phyloP scores from a whole-genome alignment of 768 basidiomycete species.

The Pisolithus marmoratus region DNA sequence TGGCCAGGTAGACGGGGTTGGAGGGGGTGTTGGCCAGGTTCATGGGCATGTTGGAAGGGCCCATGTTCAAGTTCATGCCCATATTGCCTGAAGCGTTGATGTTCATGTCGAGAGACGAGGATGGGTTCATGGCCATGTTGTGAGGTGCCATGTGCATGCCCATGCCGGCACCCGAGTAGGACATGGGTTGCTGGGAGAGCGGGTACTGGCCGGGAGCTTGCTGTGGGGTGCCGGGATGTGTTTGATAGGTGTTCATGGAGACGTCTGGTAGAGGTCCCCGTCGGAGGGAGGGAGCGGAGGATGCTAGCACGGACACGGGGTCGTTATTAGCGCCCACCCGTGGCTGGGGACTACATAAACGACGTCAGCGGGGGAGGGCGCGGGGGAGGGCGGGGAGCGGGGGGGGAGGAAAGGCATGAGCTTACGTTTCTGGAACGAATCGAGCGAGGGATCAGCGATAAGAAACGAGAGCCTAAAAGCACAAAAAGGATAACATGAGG shows the following conservation, averaged over 20 bases:
- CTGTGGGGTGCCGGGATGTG: conserved; percentile 11
- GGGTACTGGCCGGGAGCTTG: conserved; percentile 18
- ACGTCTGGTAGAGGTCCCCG: background rate
- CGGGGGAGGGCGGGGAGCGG: background rate
- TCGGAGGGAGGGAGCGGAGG: background rate
- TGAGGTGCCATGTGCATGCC: conserved; percentile 5
- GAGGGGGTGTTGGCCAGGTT: conserved; percentile 2
- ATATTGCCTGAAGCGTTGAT: conserved; percentile 1
- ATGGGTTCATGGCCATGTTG: conserved; percentile 6
- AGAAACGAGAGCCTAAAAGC: conserved; percentile 8
- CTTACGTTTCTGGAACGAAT: conserved; percentile 13
- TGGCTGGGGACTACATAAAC: background rate
- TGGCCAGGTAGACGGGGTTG: conserved; percentile 29
- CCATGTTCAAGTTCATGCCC: conserved; percentile 3
- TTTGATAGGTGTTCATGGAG: conserved; percentile 8
- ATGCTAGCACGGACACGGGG: background rate
- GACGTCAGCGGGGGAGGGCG: background rate
- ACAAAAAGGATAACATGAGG: conserved; percentile 8
- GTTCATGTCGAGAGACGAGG: background rate
- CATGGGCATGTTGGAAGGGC: conserved; percentile 7
- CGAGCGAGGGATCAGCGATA: conserved; percentile 15
- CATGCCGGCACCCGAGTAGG: conserved; percentile 14
- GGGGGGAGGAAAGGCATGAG: background rate
- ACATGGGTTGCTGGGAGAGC: conserved; percentile 8
- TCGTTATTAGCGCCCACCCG: conserved; percentile 10